Base-by-base conservation (phyloP, 352 stramenopile species). In the Phytophthora colocasiae region DNA sequence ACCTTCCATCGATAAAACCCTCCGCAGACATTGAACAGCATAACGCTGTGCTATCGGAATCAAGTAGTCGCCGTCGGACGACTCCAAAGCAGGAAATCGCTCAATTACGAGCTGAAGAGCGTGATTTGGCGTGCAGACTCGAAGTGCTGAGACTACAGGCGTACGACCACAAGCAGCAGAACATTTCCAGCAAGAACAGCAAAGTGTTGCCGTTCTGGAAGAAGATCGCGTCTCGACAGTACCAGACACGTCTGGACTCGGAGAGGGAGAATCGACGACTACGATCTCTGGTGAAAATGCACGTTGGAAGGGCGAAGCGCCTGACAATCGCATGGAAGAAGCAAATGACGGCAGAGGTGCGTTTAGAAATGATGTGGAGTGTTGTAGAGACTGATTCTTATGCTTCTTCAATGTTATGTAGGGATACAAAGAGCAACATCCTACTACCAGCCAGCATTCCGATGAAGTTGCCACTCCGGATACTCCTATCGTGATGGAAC, bases 191-290 rank as follows among this genome's bases (percentile, higher is more conserved):
- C 6, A 62, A 52, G 22, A 49, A 58, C 24, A 22, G 17, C 3
- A 63, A 47, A 22, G 49, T 65, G 38, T 26, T 73, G 51, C 58
- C 58, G 4, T 73, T 73, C 34, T 73, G 64, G 64, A 68, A 64
- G 51, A 63, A 55, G 27, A 68, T 67, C 10, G 57, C 64, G 9
- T 68, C 58, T 0, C 50, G 64, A 14, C 64, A 73, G 26, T 43
- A 60, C 11, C 64, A 69, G 17, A 55, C 10, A 38, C 64, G 51
- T 24, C 31, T 59, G 14, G 39, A 68, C 14, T 60, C 51, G 19
- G 58, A 69, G 34, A 9, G 51, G 26, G 64, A 72, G 64, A 72
- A 72, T 26, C 49, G 51, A 46, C 43, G 64, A 6, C 64, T 72
- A 6, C 57, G 58, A 19, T 66, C 51, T 10, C 58, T 72, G 0